Base-by-base conservation (phyloP, 352 stramenopile species). In the Pythium rhizo-oryzae region DNA sequence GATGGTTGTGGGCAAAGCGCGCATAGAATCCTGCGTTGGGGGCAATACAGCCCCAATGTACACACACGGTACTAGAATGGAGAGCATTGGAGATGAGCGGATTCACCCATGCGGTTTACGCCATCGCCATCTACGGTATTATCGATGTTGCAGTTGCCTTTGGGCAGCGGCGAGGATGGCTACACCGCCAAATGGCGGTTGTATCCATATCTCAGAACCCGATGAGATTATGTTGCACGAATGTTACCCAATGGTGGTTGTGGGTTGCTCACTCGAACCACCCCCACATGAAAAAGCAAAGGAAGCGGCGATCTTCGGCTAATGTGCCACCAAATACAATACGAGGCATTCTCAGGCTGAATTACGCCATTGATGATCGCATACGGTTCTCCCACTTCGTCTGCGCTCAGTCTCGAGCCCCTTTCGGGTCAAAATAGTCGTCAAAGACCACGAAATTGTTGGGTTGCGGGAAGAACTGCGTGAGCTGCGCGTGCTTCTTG, bases 391-490 rank as follows among this genome's bases (percentile, higher is more conserved):
- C n/a, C n/a, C n/a, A n/a, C n/a, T 33, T 33, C 28, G 28, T 33
- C 28, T n/a, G 8, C 23, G 46, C 19, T 52, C 46, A 43, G 15
- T 43, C 15, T 9, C 13, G 37, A 4, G 37, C 13, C 9, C 7
- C 0, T 47, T 13, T 33, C 33, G 53, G 23, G 2, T 33, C 18
- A 30, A 96, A 93, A 67, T 82, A 96, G 43, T 55, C 76, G 64
- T 92, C 77, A 59, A 94, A 96, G 19, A 97, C 46, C 25, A 96
- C 86, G 70, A 96, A 97, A 58, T 85, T 87, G 72, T 96, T 97
- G 59, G 87, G 81, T 62, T 97, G 90, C 33, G 72, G 72, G 58
- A 81, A 76, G 63, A 85, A 82, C 1, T 75, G 59, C 0, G 28
- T 68, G 25, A 96, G 75, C 0, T 52, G 70, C 23, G 75, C 79